Conservation (phyloP, 2,329 filamentous ascomycete species). For the Aphanocladium album region DNA sequence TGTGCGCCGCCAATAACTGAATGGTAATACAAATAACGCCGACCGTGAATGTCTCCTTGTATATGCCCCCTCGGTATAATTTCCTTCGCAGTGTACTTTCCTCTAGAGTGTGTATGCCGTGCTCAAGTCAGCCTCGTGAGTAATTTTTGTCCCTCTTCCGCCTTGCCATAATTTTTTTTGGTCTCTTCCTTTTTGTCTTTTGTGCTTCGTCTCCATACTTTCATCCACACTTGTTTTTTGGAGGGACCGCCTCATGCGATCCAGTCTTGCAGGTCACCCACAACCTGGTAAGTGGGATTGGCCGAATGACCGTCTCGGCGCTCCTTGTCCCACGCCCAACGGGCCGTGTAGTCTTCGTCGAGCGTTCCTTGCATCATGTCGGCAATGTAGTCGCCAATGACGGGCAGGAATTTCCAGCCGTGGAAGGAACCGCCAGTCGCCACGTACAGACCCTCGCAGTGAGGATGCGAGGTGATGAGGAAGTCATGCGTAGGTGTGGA, state of each 20-base stretch:
- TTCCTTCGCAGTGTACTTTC: not conserved
- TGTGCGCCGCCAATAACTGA: not conserved
- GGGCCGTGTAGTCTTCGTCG: constrained; percentile 30
- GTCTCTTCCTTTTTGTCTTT: not conserved
- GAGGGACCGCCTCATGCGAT: not conserved
- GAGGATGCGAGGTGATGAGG: constrained; percentile 49
- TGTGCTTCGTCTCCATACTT: not conserved
- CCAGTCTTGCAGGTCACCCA: constrained; percentile 34
- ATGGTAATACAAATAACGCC: not conserved
- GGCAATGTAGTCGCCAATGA: constrained; percentile 54
- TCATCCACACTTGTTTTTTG: not conserved
- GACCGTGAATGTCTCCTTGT: not conserved
- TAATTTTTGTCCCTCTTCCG: not conserved
- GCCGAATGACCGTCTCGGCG: constrained; percentile 35
- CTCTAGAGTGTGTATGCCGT: not conserved
- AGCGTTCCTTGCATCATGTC: constrained; percentile 42
- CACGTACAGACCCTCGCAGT: constrained; percentile 50
- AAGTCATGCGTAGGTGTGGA: constrained; percentile 59
- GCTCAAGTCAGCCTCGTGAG: not conserved
- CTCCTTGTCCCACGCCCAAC: constrained; percentile 44
- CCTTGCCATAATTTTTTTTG: too few relatives aligned
- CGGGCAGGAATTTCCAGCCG: constrained; percentile 60
- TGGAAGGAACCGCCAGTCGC: constrained; percentile 61
- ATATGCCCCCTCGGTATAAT: not conserved
- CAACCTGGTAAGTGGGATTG: constrained; percentile 38